Conservation (phyloP, 441 rosid genomes). For the Pelargonium exstipulatum region DNA sequence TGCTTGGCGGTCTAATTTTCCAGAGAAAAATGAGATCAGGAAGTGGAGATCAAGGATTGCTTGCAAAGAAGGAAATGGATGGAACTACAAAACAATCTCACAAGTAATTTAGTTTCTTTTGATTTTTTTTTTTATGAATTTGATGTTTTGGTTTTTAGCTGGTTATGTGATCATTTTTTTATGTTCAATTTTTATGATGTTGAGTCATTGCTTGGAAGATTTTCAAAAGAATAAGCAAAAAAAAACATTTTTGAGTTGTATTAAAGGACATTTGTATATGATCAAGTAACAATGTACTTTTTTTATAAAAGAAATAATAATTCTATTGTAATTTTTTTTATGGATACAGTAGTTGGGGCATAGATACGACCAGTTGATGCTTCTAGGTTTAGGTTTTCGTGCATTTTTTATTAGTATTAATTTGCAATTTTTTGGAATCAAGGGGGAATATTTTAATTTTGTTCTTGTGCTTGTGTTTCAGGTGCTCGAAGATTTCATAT, state of each 20-base stretch:
- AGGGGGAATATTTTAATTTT: not conserved
- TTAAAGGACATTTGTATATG: not conserved
- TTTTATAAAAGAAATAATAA: not conserved
- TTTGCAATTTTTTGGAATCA: not conserved
- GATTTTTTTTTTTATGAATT: not conserved
- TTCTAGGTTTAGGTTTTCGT: not conserved
- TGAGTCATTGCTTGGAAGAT: constrained; percentile 11
- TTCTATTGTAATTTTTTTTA: no score
- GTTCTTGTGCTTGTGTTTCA: constrained; percentile 13
- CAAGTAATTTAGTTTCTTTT: constrained; percentile 11
- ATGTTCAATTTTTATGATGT: constrained; percentile 10
- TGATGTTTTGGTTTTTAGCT: constrained; percentile 5
- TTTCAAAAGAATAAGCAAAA: not conserved
- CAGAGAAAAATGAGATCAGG: constrained; percentile 24
- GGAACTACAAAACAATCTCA: constrained; percentile 15
- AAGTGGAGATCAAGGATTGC: constrained; percentile 19
- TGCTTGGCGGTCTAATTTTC: not conserved
- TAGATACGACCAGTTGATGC: not conserved
- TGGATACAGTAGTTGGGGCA: not conserved
- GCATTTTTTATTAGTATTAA: not conserved
- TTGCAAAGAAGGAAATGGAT: constrained; percentile 18
- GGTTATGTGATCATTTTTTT: constrained; percentile 7
- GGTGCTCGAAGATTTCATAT: constrained; percentile 23
- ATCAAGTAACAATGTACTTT: not conserved
- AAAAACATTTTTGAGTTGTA: not conserved